A percentile compares a stretch with the other conserved stretches of the same genome.
Evolutionary conservation across 2,329 filamentous ascomycete genomes (phyloP).

Genomic region (Botrytis fabae): DNA sequence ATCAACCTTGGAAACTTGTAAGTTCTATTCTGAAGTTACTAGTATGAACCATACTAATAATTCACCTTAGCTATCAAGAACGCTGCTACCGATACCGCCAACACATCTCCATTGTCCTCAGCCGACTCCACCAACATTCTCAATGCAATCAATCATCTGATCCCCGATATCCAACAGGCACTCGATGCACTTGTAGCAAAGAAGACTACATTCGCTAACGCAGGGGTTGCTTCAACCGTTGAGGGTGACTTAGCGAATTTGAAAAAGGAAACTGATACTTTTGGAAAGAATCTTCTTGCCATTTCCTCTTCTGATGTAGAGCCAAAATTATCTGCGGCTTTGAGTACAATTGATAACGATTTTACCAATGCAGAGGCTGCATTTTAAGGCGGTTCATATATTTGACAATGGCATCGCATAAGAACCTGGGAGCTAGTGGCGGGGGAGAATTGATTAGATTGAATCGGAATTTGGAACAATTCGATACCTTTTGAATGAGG

Average conservation of each 20-base stretch:
- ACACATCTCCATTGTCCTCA: constrained; percentile 24
- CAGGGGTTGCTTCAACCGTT: constrained; percentile 23
- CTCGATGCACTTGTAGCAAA: constrained; percentile 25
- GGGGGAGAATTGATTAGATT: not conserved
- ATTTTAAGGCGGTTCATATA: not conserved
- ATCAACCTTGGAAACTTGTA: constrained; percentile 22
- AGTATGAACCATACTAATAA: not conserved
- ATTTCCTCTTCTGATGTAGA: constrained; percentile 27
- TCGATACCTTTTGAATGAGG: not conserved
- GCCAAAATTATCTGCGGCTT: not conserved
- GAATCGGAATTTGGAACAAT: not conserved
- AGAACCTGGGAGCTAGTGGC: not conserved
- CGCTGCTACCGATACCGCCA: constrained; percentile 21
- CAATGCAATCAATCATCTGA: constrained; percentile 17
- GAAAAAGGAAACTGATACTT: constrained; percentile 25
- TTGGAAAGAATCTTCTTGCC: constrained; percentile 26
- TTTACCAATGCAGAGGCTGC: not conserved
- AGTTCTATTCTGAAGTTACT: not conserved
- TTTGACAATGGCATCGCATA: not conserved
- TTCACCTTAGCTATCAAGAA: constrained; percentile 8
- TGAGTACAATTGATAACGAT: not conserved
- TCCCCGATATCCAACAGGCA: constrained; percentile 20
- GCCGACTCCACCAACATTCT: constrained; percentile 25
- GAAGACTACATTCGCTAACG: constrained; percentile 26
- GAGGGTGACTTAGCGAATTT: constrained; percentile 12